phyloP scores from a whole-genome alignment of 2,329 filamentous ascomycete genomes.

The Microsporum canis region DNA sequence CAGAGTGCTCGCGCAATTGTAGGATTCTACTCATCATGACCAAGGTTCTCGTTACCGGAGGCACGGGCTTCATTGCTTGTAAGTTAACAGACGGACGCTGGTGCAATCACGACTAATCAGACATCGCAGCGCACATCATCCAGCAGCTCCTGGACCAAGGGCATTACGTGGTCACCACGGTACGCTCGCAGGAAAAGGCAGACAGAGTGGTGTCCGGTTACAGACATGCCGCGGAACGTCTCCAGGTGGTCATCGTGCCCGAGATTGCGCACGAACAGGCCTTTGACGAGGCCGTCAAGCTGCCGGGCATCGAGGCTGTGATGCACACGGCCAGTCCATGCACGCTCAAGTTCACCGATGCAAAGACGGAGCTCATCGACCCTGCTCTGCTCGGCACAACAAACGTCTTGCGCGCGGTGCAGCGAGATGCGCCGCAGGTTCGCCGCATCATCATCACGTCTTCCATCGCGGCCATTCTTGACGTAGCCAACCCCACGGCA shows the following conservation, averaged over 20 bases:
- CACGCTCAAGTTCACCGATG: conserved; percentile 24
- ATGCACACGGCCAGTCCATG: conserved; percentile 38
- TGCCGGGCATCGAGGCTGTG: conserved; percentile 30
- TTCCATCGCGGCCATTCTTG: conserved; percentile 23
- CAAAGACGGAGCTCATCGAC: conserved; percentile 36
- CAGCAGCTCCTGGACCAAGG: conserved; percentile 12
- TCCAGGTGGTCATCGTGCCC: conserved; percentile 35
- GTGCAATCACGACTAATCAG: not conserved
- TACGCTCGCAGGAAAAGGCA: conserved; percentile 10
- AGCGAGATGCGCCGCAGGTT: conserved; percentile 15
- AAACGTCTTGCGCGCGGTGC: conserved; percentile 29
- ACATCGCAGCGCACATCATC: conserved; percentile 16
- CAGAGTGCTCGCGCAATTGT: not conserved
- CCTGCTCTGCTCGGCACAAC: conserved; percentile 39
- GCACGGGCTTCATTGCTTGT: conserved; percentile 20
- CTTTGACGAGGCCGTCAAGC: conserved; percentile 29
- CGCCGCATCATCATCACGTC: conserved; percentile 22
- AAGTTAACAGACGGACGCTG: not conserved
- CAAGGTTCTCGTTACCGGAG: conserved; percentile 14
- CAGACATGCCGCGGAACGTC: conserved; percentile 24
- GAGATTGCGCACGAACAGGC: conserved; percentile 33
- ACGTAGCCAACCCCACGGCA: conserved; percentile 8
- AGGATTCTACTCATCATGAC: not conserved
- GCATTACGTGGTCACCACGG: conserved; percentile 11
- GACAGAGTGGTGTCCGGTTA: conserved; percentile 30